phyloP scores from a whole-genome alignment of 2,329 filamentous ascomycete species.

The Colletotrichum camelliae region DNA sequence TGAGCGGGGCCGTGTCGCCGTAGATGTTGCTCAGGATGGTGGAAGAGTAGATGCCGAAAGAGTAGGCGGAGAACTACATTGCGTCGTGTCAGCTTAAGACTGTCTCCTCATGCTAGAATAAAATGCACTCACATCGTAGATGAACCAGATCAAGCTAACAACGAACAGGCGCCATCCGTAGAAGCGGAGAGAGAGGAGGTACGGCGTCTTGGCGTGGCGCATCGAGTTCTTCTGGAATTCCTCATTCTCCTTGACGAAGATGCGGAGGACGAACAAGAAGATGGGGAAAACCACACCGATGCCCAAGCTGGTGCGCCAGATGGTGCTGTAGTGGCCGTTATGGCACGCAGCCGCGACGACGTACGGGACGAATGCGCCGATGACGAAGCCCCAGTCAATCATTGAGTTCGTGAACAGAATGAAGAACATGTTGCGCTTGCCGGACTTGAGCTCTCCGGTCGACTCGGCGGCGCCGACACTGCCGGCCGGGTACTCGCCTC shows the following conservation, averaged over 20 bases:
- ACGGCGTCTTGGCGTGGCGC: slow-evolving; percentile 63
- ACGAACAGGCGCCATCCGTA: slow-evolving; percentile 77
- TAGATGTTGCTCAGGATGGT: slow-evolving; percentile 74
- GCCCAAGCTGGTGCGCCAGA: slow-evolving; percentile 84
- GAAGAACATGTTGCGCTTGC: slow-evolving; percentile 89
- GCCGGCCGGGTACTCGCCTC: slow-evolving; percentile 79
- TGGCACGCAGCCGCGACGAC: slow-evolving; percentile 62
- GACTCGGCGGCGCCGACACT: slow-evolving; percentile 85
- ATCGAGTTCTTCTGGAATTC: slow-evolving; percentile 76
- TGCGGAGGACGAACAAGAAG: slow-evolving; percentile 71
- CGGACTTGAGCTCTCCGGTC: slow-evolving; percentile 79
- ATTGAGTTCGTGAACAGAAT: slow-evolving; percentile 89
- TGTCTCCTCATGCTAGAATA: not conserved
- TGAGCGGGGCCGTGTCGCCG: slow-evolving; percentile 64
- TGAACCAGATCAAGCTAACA: slow-evolving; percentile 82
- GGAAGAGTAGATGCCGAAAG: slow-evolving; percentile 85
- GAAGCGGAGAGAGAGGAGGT: slow-evolving; percentile 61
- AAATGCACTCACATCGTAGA: slow-evolving; percentile 67
- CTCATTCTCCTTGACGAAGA: slow-evolving; percentile 79
- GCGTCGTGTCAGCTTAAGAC: too few relatives aligned
- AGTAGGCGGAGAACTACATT: slow-evolving; percentile 75
- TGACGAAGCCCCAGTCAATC: slow-evolving; percentile 84
- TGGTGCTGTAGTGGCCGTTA: slow-evolving; percentile 70
- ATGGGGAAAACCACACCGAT: slow-evolving; percentile 81
- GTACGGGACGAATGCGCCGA: slow-evolving; percentile 57